A percentile compares a stretch with the other conserved stretches of the same genome.
phyloP scores from a whole-genome alignment of 768 basidiomycete genomes.

The Lactarius hengduanensis region DNA sequence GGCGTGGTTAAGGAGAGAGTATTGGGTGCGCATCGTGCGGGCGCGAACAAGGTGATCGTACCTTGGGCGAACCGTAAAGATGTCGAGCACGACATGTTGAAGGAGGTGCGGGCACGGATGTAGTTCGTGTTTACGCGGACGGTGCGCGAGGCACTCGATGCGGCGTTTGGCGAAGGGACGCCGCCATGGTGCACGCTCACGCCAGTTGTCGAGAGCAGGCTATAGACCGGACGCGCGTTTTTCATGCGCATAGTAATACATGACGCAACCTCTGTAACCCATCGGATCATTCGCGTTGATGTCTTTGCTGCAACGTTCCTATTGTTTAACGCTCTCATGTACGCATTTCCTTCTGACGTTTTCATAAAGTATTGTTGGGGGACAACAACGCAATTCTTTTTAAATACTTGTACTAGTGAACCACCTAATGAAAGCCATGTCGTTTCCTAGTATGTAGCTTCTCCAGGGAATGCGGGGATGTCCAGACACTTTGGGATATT shows the following conservation, averaged over 20 bases:
- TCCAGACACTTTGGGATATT: too few species aligned
- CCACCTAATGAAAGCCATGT: neutral
- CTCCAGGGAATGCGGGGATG: too few species aligned
- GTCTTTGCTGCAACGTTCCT: neutral
- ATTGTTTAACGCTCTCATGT: neutral
- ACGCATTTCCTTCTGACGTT: neutral
- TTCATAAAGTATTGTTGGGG: neutral
- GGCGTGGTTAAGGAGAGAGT: conserved; percentile 94
- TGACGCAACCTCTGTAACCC: neutral
- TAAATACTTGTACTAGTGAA: neutral
- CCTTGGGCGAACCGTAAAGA: conserved; percentile 86
- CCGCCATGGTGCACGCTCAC: conserved; percentile 63
- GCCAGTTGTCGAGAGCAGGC: conserved; percentile 49
- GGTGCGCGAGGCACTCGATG: conserved; percentile 77
- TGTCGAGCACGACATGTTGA: conserved; percentile 79
- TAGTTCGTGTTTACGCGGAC: conserved; percentile 80
- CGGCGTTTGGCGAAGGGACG: conserved; percentile 72
- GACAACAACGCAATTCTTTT: neutral
- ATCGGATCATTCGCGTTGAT: neutral
- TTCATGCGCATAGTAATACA: too few species aligned
- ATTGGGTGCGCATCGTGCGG: conserved; percentile 85
- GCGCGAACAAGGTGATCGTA: conserved; percentile 78
- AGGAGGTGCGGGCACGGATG: conserved; percentile 69
- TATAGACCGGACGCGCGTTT: conserved; percentile 34
- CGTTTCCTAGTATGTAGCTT: neutral